Percentiles rank a stretch among this genome's conserved stretches.
These are phyloP conservation scores for Asclepias syriaca DNA, from an alignment of 257 asterid species.

Conservation along the genomic window DNA sequence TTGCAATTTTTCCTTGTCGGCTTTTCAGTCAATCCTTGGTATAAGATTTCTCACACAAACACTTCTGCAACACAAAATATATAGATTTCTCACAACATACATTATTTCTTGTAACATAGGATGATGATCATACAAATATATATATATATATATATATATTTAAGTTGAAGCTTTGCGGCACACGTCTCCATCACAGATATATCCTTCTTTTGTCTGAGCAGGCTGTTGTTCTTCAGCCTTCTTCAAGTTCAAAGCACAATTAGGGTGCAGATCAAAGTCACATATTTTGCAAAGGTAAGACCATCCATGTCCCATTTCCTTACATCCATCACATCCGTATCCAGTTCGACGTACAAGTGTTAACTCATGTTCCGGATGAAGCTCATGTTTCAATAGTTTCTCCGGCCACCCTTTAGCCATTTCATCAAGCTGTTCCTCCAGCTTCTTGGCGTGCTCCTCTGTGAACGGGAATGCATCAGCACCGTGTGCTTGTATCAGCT, in stretches of 20 bases:
- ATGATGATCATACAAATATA: background rate
- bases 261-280: conserved; percentile 34
- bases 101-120: background rate
- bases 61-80: too few relatives aligned
- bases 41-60: too few relatives aligned
- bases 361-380: conserved; percentile 27
- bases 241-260: conserved; percentile 20
- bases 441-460: conserved; percentile 13
- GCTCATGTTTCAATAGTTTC: conserved; percentile 22
- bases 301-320: conserved; percentile 31
- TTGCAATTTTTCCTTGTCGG: too few relatives aligned
- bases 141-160: too few relatives aligned
- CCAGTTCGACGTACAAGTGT: conserved; percentile 18
- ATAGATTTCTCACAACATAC: background rate
- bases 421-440: conserved; percentile 18
- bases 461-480: conserved; percentile 31
- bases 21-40: too few relatives aligned
- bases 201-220: conserved; percentile 16
- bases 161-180: conserved; percentile 22
- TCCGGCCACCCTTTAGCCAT: conserved; percentile 28
- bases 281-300: conserved; percentile 26
- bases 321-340: conserved; percentile 27
- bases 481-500: conserved; percentile 24
- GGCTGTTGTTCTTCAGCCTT: conserved; percentile 5
- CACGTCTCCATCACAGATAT: conserved; percentile 27